These are phyloP conservation scores for Aquilaria yunnanensis DNA, from an alignment of 345 rosid species.

Conservation along the genomic window DNA sequence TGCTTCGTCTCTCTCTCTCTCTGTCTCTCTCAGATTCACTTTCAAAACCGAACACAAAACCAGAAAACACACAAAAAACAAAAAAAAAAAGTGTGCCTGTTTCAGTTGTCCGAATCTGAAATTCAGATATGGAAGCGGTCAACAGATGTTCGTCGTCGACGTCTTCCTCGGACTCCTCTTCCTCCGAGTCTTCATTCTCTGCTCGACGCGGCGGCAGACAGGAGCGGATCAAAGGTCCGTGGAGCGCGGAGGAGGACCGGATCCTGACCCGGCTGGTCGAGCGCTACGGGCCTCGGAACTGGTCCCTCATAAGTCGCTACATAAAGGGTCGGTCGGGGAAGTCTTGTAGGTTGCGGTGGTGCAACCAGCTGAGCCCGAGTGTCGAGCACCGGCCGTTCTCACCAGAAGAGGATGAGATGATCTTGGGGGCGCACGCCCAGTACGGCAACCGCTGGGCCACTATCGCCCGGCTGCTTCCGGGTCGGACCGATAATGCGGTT, in stretches of 20 bases:
- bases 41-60: background rate
- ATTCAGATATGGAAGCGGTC: constrained; percentile 23
- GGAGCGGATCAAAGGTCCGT: constrained; percentile 55
- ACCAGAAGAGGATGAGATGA: constrained; percentile 41
- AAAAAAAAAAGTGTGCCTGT: background rate
- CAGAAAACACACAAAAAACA: background rate
- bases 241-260: constrained; percentile 72
- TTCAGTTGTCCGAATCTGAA: background rate
- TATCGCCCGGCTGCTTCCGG: constrained; percentile 50
- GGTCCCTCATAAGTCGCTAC: constrained; percentile 49
- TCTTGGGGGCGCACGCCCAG: constrained; percentile 49
- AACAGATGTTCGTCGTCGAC: constrained; percentile 34
- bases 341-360: constrained; percentile 53
- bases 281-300: constrained; percentile 45
- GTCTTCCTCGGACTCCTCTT: constrained; percentile 44
- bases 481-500: constrained; percentile 59
- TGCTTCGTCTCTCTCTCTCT: background rate
- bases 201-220: constrained; percentile 16
- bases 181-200: constrained; percentile 37
- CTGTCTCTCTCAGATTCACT: background rate
- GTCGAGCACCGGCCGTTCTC: constrained; percentile 59
- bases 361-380: constrained; percentile 50
- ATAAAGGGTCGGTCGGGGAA: constrained; percentile 56
- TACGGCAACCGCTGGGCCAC: constrained; percentile 64
- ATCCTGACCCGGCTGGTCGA: constrained; percentile 49